phyloP scores from a whole-genome alignment of 2,329 filamentous ascomycete species.

The Xylaria sp. region DNA sequence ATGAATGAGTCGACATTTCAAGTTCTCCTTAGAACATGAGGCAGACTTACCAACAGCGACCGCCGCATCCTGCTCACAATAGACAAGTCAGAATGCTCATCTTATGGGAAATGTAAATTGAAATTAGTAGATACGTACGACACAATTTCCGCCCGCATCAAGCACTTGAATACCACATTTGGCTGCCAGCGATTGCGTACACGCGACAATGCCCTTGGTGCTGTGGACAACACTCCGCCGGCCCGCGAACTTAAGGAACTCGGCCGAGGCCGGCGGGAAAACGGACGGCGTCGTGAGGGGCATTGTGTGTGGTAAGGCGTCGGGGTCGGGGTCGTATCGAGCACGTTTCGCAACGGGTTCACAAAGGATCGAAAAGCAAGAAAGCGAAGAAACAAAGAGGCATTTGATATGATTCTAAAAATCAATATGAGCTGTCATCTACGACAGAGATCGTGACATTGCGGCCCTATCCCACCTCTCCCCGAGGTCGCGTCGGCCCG shows the following conservation, averaged over 20 bases:
- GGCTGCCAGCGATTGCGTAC: slow-evolving; percentile 86
- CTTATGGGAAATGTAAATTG: background rate
- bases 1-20: background rate
- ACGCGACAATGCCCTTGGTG: slow-evolving; percentile 88
- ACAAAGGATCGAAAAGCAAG: background rate
- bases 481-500: background rate
- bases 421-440: background rate
- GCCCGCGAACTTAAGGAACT: slow-evolving; percentile 72
- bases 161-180: slow-evolving; percentile 86
- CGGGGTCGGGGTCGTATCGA: background rate
- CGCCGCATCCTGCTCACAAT: slow-evolving; percentile 77
- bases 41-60: slow-evolving; percentile 78
- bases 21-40: background rate
- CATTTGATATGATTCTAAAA: background rate
- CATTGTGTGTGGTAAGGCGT: slow-evolving; percentile 44
- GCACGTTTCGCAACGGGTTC: background rate
- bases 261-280: slow-evolving; percentile 51
- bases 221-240: slow-evolving; percentile 92
- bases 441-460: background rate
- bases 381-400: background rate
- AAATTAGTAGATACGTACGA: slow-evolving; percentile 64
- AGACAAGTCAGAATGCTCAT: background rate
- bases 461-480: no score
- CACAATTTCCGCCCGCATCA: slow-evolving; percentile 89
- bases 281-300: slow-evolving; percentile 54